Percentiles rank a stretch among this genome's conserved stretches.
Evolutionary conservation across 495 filamentous ascomycete genomes (phyloP).

Genomic region (Hyaloscypha variabilis): DNA sequence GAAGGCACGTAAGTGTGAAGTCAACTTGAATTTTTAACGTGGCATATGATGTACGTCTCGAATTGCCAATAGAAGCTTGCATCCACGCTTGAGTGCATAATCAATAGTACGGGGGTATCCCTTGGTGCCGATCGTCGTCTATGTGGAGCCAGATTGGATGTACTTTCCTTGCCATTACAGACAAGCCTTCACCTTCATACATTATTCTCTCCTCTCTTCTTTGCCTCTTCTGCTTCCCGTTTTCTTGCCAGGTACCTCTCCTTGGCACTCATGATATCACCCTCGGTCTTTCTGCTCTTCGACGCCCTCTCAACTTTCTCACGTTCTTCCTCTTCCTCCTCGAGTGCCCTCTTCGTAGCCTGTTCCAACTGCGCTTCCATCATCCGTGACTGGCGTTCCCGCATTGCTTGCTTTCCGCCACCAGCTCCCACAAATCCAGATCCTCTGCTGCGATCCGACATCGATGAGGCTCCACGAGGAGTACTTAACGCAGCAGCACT

Average conservation of each 20-base stretch:
- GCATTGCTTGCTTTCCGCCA: constrained; percentile 61
- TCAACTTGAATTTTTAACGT: not conserved
- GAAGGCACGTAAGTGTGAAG: too few relatives aligned
- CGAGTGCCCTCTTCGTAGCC: constrained; percentile 68
- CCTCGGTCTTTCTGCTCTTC: constrained; percentile 73
- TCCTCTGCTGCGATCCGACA: constrained; percentile 33
- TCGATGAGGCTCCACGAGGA: constrained; percentile 32
- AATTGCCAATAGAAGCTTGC: not conserved
- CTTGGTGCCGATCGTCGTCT: too few relatives aligned
- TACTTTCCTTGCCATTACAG: not conserved
- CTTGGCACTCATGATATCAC: constrained; percentile 82
- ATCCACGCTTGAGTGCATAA: too few relatives aligned
- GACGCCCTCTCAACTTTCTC: constrained; percentile 69
- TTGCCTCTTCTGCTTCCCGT: constrained; percentile 72
- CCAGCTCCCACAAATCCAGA: constrained; percentile 49
- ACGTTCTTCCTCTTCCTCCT: constrained; percentile 73
- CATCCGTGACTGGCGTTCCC: constrained; percentile 85
- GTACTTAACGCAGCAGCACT: constrained; percentile 39
- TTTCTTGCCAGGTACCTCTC: constrained; percentile 89
- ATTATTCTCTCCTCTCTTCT: constrained; percentile 46
- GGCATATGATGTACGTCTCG: not conserved
- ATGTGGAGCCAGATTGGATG: too few relatives aligned
- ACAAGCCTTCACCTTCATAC: constrained; percentile 5
- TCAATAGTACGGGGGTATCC: too few relatives aligned
- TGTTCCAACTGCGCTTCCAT: constrained; percentile 81